Percentiles rank a stretch among this genome's conserved stretches.
phyloP scores from a whole-genome alignment of 352 stramenopile genomes.

The Thraustotheca clavata region DNA sequence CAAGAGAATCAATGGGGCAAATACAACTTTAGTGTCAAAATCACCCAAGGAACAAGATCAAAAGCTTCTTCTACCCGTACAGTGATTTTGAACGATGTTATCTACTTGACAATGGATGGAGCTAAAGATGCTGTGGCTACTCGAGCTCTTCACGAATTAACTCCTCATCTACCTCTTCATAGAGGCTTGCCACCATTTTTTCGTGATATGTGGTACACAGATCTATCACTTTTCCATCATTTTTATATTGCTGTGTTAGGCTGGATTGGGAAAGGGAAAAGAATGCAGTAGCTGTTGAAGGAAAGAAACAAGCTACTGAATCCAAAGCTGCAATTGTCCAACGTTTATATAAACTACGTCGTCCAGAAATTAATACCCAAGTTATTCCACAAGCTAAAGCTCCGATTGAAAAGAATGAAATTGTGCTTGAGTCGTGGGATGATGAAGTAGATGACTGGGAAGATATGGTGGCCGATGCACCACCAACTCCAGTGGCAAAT shows the following conservation, averaged over 20 bases:
- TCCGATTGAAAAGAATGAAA: not conserved
- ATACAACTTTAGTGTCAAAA: slow-evolving; percentile 16
- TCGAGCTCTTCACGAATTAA: slow-evolving; percentile 81
- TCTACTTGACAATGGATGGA: slow-evolving; percentile 42
- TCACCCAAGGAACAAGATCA: slow-evolving; percentile 13
- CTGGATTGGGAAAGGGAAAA: slow-evolving; percentile 44
- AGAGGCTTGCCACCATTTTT: slow-evolving; percentile 82
- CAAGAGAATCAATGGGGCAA: slow-evolving; percentile 7
- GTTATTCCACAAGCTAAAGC: no score
- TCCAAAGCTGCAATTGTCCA: slow-evolving; percentile 8
- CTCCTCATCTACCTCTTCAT: slow-evolving; percentile 79
- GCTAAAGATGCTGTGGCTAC: slow-evolving; percentile 73
- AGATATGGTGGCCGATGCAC: slow-evolving; percentile 25
- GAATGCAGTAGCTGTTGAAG: slow-evolving; percentile 30
- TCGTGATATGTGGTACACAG: slow-evolving; percentile 68
- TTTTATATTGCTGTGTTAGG: not conserved
- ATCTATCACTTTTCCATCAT: not conserved
- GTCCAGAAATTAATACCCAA: no score
- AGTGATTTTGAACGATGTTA: not conserved
- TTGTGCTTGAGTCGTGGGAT: slow-evolving; percentile 12
- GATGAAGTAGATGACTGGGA: slow-evolving; percentile 2
- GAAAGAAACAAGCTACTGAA: slow-evolving; percentile 21
- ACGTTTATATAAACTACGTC: not conserved
- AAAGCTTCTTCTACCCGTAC: not conserved
- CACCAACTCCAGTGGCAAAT: not conserved